Percentiles rank a stretch among this genome's conserved stretches.
Conservation (phyloP, 441 rosid genomes). For the Cnidoscolus chayamansa region DNA sequence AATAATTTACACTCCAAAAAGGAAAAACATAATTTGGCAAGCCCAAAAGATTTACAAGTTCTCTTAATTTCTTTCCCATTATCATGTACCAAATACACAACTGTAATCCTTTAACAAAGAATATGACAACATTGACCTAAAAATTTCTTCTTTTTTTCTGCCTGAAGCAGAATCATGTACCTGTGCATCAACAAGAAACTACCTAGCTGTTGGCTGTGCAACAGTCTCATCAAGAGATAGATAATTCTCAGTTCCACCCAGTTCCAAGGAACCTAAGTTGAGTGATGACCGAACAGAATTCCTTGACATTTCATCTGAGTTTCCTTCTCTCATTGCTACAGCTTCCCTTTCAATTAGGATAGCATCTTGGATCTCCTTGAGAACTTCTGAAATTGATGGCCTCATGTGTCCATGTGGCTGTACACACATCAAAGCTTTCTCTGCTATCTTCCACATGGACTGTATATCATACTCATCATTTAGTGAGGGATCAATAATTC, state of each 20-base stretch:
- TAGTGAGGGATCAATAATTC: constrained; percentile 72
- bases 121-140: constrained; percentile 10
- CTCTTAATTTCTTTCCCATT: neutral
- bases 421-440: constrained; percentile 86
- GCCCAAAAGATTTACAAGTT: constrained; percentile 23
- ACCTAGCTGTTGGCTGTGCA: constrained; percentile 64
- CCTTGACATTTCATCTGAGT: constrained; percentile 70
- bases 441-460: constrained; percentile 98
- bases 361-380: constrained; percentile 92
- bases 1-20: constrained; percentile 7
- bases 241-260: constrained; percentile 49
- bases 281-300: constrained; percentile 69
- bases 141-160: neutral
- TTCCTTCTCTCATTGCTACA: constrained; percentile 45
- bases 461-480: constrained; percentile 72
- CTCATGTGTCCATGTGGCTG: constrained; percentile 87
- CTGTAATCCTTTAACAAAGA: constrained; percentile 21
- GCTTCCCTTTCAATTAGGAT: constrained; percentile 65
- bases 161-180: constrained; percentile 10
- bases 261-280: constrained; percentile 47
- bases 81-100: constrained; percentile 4
- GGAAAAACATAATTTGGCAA: constrained; percentile 10
- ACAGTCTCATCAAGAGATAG: constrained; percentile 58
- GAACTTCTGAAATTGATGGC: constrained; percentile 88
- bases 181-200: constrained; percentile 30